Evolutionary conservation across 2,329 filamentous ascomycete species (phyloP).

Genomic region (Trichoderma endophyticum): DNA sequence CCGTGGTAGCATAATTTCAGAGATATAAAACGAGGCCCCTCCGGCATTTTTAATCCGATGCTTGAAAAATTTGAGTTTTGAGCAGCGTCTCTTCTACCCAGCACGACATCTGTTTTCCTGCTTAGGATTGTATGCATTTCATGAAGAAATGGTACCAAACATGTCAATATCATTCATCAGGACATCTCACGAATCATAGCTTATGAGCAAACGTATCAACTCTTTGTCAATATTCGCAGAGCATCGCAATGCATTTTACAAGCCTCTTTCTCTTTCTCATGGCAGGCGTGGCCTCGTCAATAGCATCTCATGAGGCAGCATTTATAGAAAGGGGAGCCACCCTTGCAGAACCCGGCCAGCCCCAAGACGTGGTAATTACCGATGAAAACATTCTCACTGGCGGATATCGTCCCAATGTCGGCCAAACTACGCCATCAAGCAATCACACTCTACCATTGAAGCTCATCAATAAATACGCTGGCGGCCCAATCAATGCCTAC

Average conservation of each 20-base stretch:
- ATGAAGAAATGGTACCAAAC: background rate
- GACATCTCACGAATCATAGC: background rate
- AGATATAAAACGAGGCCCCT: too few species aligned
- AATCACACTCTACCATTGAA: slow-evolving; percentile 26
- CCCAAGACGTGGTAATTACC: slow-evolving; percentile 35
- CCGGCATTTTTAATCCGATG: too few species aligned
- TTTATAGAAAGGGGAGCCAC: slow-evolving; percentile 25
- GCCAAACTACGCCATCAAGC: background rate
- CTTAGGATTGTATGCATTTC: fast-evolving
- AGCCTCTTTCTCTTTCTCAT: background rate
- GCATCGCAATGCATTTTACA: background rate
- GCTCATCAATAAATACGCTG: slow-evolving; percentile 44
- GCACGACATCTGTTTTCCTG: fast-evolving
- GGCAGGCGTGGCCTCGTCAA: background rate
- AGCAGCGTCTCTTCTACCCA: background rate
- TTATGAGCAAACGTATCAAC: background rate
- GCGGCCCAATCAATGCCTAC: slow-evolving; percentile 42
- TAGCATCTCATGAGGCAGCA: background rate
- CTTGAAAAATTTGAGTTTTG: background rate
- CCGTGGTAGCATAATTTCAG: too few species aligned
- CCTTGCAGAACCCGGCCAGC: slow-evolving; percentile 30
- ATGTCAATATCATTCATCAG: background rate
- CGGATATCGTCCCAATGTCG: slow-evolving; percentile 26
- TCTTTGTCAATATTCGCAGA: background rate
- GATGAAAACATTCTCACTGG: slow-evolving; percentile 40